A percentile compares a stretch with the other conserved stretches of the same genome.
Conservation (phyloP, 441 rosid genomes). For the Bruguiera hainesii region DNA sequence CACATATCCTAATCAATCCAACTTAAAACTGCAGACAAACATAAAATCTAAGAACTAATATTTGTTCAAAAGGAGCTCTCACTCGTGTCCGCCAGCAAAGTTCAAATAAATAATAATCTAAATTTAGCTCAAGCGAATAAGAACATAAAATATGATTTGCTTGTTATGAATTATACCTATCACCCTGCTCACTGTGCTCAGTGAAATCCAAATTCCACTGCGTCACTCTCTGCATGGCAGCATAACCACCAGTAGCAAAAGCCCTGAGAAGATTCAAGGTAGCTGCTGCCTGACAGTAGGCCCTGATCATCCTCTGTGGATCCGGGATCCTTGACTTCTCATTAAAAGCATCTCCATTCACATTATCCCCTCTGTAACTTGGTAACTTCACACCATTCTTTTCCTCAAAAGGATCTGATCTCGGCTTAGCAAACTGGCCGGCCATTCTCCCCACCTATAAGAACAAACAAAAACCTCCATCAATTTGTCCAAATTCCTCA, state of each 20-base stretch:
- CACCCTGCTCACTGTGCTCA: constrained; percentile 92
- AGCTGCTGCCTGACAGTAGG: constrained; percentile 84
- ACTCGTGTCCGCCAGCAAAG: constrained; percentile 2
- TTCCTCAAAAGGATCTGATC: constrained; percentile 83
- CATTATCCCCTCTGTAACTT: constrained; percentile 89
- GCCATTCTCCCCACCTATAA: constrained; percentile 93
- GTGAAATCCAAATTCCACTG: constrained; percentile 96
- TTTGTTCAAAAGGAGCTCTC: not conserved
- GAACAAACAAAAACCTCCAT: not conserved
- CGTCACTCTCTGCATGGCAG: constrained; percentile 95
- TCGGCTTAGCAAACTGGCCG: constrained; percentile 92
- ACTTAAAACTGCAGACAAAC: not conserved
- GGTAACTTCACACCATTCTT: constrained; percentile 81
- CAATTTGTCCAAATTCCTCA: not conserved
- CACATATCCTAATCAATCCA: not conserved
- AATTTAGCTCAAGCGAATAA: not conserved
- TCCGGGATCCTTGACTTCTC: constrained; percentile 84
- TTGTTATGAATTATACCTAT: constrained; percentile 44
- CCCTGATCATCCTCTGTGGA: constrained; percentile 87
- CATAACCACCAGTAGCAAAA: constrained; percentile 95
- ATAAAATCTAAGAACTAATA: constrained; percentile 7
- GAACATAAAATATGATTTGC: not conserved
- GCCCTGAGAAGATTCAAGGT: constrained; percentile 92
- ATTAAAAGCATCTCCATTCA: constrained; percentile 81
- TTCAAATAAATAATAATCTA: not conserved